Conservation (phyloP, 805 yeast species). For the Wickerhamiella alocasiicola region DNA sequence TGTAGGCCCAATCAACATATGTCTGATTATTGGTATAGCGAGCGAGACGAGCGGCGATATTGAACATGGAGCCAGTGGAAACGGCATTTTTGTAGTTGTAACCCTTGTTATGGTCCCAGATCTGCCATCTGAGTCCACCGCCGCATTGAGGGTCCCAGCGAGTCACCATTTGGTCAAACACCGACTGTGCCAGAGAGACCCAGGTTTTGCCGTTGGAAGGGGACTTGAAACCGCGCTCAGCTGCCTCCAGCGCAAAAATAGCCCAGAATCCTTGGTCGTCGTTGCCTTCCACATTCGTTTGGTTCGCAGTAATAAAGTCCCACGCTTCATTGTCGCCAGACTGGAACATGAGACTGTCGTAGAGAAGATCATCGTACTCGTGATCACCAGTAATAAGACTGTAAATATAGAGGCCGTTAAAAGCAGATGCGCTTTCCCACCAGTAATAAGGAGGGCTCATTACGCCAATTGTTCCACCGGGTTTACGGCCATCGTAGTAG, state of each 20-base stretch:
- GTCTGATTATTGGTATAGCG: constrained; percentile 61
- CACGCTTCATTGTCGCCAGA: constrained; percentile 45
- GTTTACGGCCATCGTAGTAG: constrained; percentile 55
- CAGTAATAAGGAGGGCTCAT: constrained; percentile 64
- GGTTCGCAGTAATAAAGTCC: constrained; percentile 66
- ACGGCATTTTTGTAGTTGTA: constrained; percentile 80
- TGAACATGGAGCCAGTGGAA: constrained; percentile 68
- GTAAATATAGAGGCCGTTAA: constrained; percentile 53
- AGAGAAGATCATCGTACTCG: constrained; percentile 43
- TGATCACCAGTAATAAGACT: constrained; percentile 55
- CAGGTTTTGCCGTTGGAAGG: constrained; percentile 39
- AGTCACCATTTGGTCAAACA: constrained; percentile 63
- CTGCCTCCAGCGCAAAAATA: constrained; percentile 63
- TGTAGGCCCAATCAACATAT: constrained; percentile 58
- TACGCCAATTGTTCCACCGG: constrained; percentile 61
- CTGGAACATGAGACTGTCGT: constrained; percentile 50
- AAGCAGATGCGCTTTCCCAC: constrained; percentile 81
- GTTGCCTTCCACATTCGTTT: constrained; percentile 71
- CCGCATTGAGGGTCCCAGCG: constrained; percentile 49
- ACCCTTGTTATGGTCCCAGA: constrained; percentile 77
- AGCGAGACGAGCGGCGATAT: constrained; percentile 71
- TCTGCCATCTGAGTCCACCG: constrained; percentile 90
- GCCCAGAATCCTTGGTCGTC: constrained; percentile 92
- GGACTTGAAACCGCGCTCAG: constrained; percentile 63
- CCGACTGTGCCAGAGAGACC: constrained; percentile 65